Evolutionary conservation across 1,284 basidiomycete species (phyloP), one percentile per base, ranked within the genome.

Genomic region (Gymnopus androsaceus): DNA sequence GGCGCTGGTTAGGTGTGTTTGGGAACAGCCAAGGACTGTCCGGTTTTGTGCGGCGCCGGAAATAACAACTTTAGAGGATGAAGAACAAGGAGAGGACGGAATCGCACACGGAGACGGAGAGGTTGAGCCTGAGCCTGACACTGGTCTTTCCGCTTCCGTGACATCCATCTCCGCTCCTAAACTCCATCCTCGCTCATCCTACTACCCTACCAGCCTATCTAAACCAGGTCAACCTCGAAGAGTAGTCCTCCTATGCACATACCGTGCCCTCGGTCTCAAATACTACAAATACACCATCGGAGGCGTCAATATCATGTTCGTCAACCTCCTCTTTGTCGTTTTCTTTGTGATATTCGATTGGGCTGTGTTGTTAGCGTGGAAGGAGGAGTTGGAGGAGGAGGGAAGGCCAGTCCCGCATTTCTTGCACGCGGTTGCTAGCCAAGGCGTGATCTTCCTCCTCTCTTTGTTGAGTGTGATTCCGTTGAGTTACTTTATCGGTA

Each of bases 261-360:
- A 99, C 72, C 86, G 88, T 36, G 97, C 97, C 1, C 80, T 90
- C 45, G 97, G 96, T 1, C 75, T 85, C 64, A 85, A 97, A 72
- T 99, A 98, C 75, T 98, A 95, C 88, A 99, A 99, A 80, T 99
- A 99, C 72, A 99, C 97, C 2, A 84, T 99, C 46, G 95, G 96
- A 23, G 97, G 97, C 25, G 95, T 99, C 64, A 99, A 99, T 79
- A 98, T 99, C 69, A 75, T 99, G 61, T 99, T 99, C 72, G 85
- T 99, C 76, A 98, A 99, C 75, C 88, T 98, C 53, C 72, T 99
- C 28, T 92, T 94, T 1, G 74, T 98, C 52, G 94, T 99, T 8
- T 93, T 97, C 71, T 94, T 99, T 74, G 94, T 92, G 65, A 97
- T 99, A 66, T 82, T 97, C 61, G 95, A 98, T 73, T 95, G 92